A percentile compares a stretch with the other conserved stretches of the same genome.
Evolutionary conservation across 345 rosid genomes (phyloP).

Genomic region (Eutrema japonicum): DNA sequence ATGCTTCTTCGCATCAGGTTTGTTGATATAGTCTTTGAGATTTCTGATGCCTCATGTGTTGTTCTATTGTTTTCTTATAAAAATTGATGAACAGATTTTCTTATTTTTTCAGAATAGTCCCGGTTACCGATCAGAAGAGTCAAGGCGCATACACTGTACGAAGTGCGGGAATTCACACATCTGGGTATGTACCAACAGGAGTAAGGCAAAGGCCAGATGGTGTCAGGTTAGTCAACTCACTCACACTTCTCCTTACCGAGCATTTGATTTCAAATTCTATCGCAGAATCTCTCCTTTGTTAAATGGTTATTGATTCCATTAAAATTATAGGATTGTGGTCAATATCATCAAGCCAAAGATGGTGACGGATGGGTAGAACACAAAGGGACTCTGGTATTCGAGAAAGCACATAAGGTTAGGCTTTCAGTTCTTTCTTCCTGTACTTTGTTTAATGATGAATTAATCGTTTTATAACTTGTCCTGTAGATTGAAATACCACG

Average conservation of each 20-base stretch:
- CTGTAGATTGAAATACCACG: constrained; percentile 91
- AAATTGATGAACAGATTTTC: not conserved
- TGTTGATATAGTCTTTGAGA: constrained; percentile 13
- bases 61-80: not conserved
- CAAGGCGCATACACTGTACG: constrained; percentile 96
- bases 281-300: not conserved
- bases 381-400: constrained; percentile 70
- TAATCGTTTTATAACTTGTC: constrained; percentile 22
- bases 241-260: not conserved
- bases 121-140: constrained; percentile 82
- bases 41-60: not conserved
- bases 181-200: constrained; percentile 94
- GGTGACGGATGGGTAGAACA: constrained; percentile 99
- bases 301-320: constrained; percentile 17
- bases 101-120: constrained; percentile 53
- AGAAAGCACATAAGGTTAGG: constrained; percentile 74
- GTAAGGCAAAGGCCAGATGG: constrained; percentile 94
- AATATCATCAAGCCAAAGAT: constrained; percentile 97
- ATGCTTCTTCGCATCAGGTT: constrained; percentile 71
- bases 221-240: constrained; percentile 64
- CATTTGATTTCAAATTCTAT: not conserved
- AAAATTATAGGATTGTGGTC: constrained; percentile 79
- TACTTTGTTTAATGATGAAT: constrained; percentile 7
- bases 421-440: not conserved
- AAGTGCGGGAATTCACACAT: constrained; percentile 89